phyloP scores from a whole-genome alignment of 1,284 basidiomycete species.

The Irpex sp. region DNA sequence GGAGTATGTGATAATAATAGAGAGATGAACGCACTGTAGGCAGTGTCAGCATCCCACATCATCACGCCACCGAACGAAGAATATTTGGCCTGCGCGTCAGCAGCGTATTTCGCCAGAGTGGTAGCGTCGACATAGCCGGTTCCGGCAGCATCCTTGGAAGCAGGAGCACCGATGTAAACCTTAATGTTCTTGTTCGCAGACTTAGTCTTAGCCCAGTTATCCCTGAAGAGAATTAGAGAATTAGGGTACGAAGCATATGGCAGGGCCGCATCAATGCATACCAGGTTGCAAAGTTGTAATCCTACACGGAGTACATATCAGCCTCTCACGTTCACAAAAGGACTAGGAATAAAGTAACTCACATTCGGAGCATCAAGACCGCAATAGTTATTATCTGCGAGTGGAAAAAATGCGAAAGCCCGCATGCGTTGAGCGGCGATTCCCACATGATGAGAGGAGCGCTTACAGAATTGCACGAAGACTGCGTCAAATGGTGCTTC shows the following conservation, averaged over 20 bases:
- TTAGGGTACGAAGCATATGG: not conserved
- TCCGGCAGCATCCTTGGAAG: constrained; percentile 40
- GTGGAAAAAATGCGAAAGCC: not conserved
- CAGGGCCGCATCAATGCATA: not conserved
- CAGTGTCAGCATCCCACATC: constrained; percentile 37
- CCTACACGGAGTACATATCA: constrained; percentile 28
- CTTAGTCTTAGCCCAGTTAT: constrained; percentile 52
- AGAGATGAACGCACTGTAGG: constrained; percentile 20
- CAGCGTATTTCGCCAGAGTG: constrained; percentile 41
- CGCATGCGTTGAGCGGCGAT: not conserved
- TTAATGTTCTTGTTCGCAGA: constrained; percentile 56
- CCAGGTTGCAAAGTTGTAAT: constrained; percentile 40
- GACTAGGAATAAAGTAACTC: not conserved
- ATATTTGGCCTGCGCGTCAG: constrained; percentile 40
- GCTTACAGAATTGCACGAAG: constrained; percentile 54
- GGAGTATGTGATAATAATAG: not conserved
- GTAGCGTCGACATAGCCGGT: constrained; percentile 46
- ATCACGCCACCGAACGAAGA: constrained; percentile 66
- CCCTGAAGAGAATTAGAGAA: constrained; percentile 35
- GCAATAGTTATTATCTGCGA: constrained; percentile 54
- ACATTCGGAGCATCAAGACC: constrained; percentile 27
- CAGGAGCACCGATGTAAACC: constrained; percentile 59
- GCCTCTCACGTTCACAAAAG: not conserved
- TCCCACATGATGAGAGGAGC: not conserved
- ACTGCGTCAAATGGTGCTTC: constrained; percentile 54